phyloP scores from a whole-genome alignment of 1,284 basidiomycete species.

The Leccinum olivaceoglutinosum region DNA sequence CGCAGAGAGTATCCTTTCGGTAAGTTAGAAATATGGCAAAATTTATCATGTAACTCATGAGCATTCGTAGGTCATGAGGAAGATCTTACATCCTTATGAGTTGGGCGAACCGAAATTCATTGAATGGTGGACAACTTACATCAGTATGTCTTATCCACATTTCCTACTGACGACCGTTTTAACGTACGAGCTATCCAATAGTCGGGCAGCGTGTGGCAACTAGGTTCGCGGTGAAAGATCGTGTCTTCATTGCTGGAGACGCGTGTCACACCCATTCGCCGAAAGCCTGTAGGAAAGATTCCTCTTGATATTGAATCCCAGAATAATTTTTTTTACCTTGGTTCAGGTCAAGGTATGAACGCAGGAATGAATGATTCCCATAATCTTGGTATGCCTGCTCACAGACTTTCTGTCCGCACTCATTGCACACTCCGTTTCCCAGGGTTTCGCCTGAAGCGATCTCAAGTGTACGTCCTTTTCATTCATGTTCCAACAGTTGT shows the following conservation, averaged over 20 bases:
- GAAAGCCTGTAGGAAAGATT: not conserved
- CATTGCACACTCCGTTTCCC: too few relatives aligned
- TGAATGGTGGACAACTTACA: not conserved
- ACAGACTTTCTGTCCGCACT: too few relatives aligned
- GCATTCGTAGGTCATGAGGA: constrained; percentile 46
- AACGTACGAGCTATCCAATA: not conserved
- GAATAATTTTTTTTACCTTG: too few relatives aligned
- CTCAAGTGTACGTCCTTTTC: too few relatives aligned
- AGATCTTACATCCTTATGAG: constrained; percentile 38
- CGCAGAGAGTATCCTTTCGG: constrained; percentile 53
- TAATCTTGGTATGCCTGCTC: constrained; percentile 40
- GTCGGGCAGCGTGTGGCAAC: not conserved
- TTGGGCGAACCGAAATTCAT: not conserved
- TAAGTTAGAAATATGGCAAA: not conserved
- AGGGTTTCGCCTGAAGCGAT: too few relatives aligned
- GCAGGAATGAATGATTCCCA: constrained; percentile 75
- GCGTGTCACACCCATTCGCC: constrained; percentile 1
- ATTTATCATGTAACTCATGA: not conserved
- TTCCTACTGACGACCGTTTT: not conserved
- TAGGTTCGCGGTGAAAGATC: not conserved
- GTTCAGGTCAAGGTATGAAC: constrained; percentile 52
- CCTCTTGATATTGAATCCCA: not conserved
- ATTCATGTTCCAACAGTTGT: too few relatives aligned
- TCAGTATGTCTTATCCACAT: not conserved
- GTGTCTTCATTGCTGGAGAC: not conserved